Conservation (phyloP, 1,139 yeast species). For the Taphrina deformans region DNA sequence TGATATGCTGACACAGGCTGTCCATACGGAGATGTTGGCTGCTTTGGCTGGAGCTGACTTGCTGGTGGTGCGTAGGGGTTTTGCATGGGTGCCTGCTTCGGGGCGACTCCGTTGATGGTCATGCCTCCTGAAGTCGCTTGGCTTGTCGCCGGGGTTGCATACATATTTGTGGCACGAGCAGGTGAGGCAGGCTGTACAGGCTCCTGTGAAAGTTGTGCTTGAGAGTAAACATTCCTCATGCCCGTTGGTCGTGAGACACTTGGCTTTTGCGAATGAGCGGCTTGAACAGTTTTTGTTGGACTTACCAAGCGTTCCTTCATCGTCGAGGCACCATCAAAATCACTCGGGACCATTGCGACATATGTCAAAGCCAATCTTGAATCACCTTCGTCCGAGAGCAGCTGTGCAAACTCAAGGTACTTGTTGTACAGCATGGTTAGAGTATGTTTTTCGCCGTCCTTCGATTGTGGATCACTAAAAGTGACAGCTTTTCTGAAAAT, state of each 20-base stretch:
- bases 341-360: conserved; percentile 68
- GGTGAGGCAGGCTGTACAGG: neutral
- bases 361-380: conserved; percentile 76
- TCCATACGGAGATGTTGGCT: neutral
- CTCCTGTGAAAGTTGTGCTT: neutral
- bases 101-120: neutral
- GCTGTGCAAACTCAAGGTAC: conserved; percentile 73
- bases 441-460: conserved; percentile 46
- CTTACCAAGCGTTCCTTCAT: conserved; percentile 78
- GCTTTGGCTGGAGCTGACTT: neutral
- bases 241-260: neutral
- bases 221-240: neutral
- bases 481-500: conserved; percentile 61
- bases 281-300: conserved; percentile 43
- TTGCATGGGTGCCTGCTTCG: neutral
- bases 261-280: neutral
- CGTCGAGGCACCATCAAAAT: conserved; percentile 56
- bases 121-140: neutral
- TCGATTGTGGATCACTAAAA: conserved; percentile 46
- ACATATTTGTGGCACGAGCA: neutral
- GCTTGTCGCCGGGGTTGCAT: neutral
- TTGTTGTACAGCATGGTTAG: conserved; percentile 59
- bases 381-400: conserved; percentile 80
- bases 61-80: conserved; percentile 9
- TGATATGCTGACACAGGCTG: neutral